Evolutionary conservation across 2,329 filamentous ascomycete species (phyloP), one percentile per base, ranked within the genome.

Genomic region (Xylariaceae sp.): DNA sequence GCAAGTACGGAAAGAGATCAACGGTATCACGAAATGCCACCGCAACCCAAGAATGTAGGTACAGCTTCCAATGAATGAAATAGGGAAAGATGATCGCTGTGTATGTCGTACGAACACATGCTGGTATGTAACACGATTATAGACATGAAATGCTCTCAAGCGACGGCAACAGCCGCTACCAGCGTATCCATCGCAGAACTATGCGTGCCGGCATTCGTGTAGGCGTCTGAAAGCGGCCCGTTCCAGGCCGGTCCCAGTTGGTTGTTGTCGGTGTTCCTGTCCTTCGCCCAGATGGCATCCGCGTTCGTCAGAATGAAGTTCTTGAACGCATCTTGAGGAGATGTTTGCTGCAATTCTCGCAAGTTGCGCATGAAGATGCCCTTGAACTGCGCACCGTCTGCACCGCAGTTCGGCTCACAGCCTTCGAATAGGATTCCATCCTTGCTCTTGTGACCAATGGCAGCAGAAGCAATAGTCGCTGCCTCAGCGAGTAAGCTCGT

Each of bases 281-380:
- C 73, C 47, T 70, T 71, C 35, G 66, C 67, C 68, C 71, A 73
- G 52, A 73, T 72, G 23, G 69, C 60, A 55, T 72, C 67, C 39
- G 71, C 71, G 37, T 78, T 78, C 17, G 61, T 65, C 51, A 72
- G 66, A 8, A 73, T 64, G 62, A 70, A 73, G 61, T 72, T 68
- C 18, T 70, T 73, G 67, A 81, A 84, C 2, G 65, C 64, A 1
- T 75, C 71, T 53, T 78, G 73, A 1, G 79, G 79, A 0, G 75
- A 76, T 1, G 71, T 78, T 3, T 74, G 67, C 9, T 87, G 77
- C 58, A 90, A 70, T 50, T 80, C 78, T 56, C 77, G 74, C 44
- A 90, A 71, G 65, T 88, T 88, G 3, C 87, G 80, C 58, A 83
- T 79, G 64, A 89, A 89, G 23, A 89, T 76, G 8, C 87, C 88